A percentile compares a stretch with the other conserved stretches of the same genome.
These are phyloP conservation scores for Aegilops umbellulata DNA, from an alignment of 176 grass and related monocot species.

Conservation along the genomic window DNA sequence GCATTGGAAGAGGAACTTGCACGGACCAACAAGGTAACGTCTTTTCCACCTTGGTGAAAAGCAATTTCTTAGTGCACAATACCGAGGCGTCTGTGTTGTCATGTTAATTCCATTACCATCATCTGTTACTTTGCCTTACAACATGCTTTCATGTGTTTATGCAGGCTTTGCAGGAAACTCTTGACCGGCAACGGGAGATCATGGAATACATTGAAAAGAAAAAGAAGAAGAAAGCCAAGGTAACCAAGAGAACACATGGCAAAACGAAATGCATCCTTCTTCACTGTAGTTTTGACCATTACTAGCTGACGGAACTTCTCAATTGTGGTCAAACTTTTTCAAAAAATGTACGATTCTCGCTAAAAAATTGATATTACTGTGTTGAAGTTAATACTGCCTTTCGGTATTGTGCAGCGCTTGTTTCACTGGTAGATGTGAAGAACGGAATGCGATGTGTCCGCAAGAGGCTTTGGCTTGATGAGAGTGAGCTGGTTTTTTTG, in stretches of 20 bases:
- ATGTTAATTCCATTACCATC: background rate
- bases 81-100: background rate
- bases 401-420: constrained; percentile 45
- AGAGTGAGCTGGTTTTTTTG: constrained; percentile 32
- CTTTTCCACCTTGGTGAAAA: background rate
- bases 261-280: background rate
- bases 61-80: background rate
- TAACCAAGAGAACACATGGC: constrained; percentile 15
- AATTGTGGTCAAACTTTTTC: background rate
- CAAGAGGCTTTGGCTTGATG: constrained; percentile 27
- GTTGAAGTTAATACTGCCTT: background rate
- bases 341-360: background rate
- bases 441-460: background rate
- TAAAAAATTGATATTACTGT: too few species aligned
- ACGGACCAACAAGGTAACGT: constrained; percentile 74
- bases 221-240: constrained; percentile 84
- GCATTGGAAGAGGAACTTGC: constrained; percentile 82
- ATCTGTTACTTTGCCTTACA: background rate
- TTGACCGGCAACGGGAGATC: constrained; percentile 61
- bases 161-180: constrained; percentile 77
- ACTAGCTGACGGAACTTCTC: background rate
- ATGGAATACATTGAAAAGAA: constrained; percentile 92
- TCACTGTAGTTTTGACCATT: background rate
- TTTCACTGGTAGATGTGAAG: constrained; percentile 53
- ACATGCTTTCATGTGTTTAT: constrained; percentile 19